A percentile compares a stretch with the other conserved stretches of the same genome.
These are phyloP conservation scores for Paecilomyces sp. DNA, from an alignment of 2,329 filamentous ascomycete species.

Conservation along the genomic window DNA sequence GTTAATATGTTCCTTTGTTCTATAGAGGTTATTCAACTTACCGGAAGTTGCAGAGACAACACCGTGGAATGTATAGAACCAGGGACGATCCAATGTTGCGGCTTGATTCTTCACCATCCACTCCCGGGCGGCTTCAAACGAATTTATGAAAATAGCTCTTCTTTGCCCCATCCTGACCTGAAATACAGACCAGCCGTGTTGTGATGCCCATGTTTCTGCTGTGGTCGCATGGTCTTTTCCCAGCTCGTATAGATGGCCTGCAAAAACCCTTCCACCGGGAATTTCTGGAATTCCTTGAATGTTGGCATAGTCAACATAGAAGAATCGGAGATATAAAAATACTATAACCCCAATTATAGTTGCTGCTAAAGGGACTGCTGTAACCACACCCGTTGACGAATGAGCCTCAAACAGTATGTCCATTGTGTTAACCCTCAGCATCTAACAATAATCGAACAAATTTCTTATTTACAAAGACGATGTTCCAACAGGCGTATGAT, in stretches of 20 bases:
- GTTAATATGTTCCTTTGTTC: not conserved
- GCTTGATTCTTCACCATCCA: constrained; percentile 7
- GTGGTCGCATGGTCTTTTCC: constrained; percentile 8
- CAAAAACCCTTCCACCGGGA: constrained; percentile 2
- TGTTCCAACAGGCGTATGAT: no score
- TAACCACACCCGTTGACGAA: not conserved
- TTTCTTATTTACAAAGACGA: no score
- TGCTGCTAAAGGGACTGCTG: not conserved
- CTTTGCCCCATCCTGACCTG: constrained; percentile 4
- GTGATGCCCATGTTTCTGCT: constrained; percentile 2
- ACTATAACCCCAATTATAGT: not conserved
- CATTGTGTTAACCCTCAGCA: not conserved
- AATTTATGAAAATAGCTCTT: constrained; percentile 5
- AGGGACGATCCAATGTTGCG: constrained; percentile 5
- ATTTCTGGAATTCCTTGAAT: constrained; percentile 7
- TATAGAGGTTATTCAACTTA: not conserved
- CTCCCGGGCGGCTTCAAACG: constrained; percentile 5
- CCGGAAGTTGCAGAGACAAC: constrained; percentile 5
- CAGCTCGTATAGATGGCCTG: constrained; percentile 6
- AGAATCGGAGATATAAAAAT: not conserved
- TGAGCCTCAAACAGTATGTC: not conserved
- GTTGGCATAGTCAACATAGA: constrained; percentile 4
- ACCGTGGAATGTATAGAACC: constrained; percentile 8
- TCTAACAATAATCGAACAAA: no score
- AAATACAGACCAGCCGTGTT: constrained; percentile 6